Evolutionary conservation across 768 basidiomycete species (phyloP).

Genomic region (Russula dissimulans): DNA sequence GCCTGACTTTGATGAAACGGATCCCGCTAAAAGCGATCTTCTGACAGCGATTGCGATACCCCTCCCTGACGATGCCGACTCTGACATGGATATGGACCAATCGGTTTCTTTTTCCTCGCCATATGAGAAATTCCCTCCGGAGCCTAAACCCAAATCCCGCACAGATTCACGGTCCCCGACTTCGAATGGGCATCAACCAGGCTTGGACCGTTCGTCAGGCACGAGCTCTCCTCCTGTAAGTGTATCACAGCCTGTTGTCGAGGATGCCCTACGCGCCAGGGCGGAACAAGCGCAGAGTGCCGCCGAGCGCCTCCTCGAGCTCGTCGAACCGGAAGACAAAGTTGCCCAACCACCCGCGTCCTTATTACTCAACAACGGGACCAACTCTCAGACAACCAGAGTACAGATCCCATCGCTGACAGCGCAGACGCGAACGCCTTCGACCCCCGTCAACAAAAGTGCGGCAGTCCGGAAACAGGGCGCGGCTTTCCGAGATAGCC

Average conservation of each 20-base stretch:
- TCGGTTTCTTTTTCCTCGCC: constrained; percentile 68
- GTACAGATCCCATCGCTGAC: constrained; percentile 29
- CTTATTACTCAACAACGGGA: constrained; percentile 23
- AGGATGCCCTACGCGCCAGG: constrained; percentile 77
- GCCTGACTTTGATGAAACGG: constrained; percentile 38
- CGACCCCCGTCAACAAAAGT: constrained; percentile 57
- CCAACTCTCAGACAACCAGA: constrained; percentile 34
- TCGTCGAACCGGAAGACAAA: constrained; percentile 73
- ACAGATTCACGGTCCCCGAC: constrained; percentile 45
- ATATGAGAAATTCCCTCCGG: constrained; percentile 41
- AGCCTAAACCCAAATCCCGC: constrained; percentile 28
- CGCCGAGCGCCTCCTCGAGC: constrained; percentile 77
- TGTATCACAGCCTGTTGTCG: constrained; percentile 48
- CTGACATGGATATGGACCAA: constrained; percentile 45
- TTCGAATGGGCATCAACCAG: constrained; percentile 36
- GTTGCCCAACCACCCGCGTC: constrained; percentile 3
- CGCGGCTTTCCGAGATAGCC: constrained; percentile 76
- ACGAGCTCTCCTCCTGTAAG: constrained; percentile 34
- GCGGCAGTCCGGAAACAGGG: constrained; percentile 59
- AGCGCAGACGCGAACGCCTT: constrained; percentile 33
- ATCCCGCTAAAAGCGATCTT: constrained; percentile 32
- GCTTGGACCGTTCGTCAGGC: constrained; percentile 52
- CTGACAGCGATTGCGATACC: constrained; percentile 65
- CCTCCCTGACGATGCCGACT: constrained; percentile 66
- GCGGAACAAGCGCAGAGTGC: constrained; percentile 93